Evolutionary conservation across 345 rosid species (phyloP).

Genomic region (Salix koriyanagi): DNA sequence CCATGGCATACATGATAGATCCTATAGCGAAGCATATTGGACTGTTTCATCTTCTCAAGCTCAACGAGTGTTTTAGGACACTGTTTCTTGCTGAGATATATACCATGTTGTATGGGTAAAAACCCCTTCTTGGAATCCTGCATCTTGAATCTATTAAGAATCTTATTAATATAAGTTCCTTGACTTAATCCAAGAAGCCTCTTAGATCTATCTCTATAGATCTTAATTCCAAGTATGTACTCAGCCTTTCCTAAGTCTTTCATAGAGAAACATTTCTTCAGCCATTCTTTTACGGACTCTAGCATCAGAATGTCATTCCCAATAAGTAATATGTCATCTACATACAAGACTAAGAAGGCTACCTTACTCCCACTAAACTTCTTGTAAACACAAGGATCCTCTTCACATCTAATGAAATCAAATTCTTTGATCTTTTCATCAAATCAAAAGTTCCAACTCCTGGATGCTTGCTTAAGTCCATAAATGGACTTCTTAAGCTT

Average conservation of each 20-base stretch:
- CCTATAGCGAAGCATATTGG: neutral
- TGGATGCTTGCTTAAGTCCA: slow-evolving; percentile 1
- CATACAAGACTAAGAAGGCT: neutral
- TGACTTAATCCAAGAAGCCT: neutral
- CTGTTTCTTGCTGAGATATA: neutral
- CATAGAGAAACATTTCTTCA: neutral
- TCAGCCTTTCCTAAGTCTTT: neutral
- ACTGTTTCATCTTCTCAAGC: neutral
- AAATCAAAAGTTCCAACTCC: neutral
- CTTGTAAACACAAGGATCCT: neutral
- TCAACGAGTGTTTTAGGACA: neutral
- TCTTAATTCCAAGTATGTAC: neutral
- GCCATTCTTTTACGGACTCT: neutral
- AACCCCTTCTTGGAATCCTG: neutral
- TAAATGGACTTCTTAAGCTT: neutral
- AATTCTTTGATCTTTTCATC: neutral
- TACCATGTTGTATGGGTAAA: neutral
- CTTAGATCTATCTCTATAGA: slow-evolving; percentile 1
- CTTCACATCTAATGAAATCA: neutral
- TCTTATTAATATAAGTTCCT: neutral
- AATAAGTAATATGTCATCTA: neutral
- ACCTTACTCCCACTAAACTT: neutral
- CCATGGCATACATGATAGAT: neutral
- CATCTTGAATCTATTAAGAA: neutral
- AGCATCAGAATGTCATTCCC: neutral